phyloP scores from a whole-genome alignment of 352 stramenopile species.

The Phytophthora boehmeriae region DNA sequence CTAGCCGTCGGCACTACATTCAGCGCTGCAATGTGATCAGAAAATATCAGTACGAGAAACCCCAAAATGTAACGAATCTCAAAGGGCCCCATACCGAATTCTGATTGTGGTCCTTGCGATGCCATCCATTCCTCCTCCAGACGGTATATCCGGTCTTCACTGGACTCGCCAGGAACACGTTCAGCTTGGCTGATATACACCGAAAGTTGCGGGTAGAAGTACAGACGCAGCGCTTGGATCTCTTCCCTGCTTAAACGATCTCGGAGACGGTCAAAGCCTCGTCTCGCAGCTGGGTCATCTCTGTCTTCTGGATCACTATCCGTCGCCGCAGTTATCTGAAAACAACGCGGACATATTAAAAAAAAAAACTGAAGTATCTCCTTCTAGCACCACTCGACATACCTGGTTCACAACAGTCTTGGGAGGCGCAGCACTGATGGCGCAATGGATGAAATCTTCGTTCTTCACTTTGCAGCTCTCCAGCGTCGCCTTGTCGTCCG shows the following conservation, averaged over 20 bases:
- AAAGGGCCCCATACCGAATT: conserved; percentile 67
- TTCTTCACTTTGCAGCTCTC: conserved; percentile 78
- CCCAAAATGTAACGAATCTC: neutral
- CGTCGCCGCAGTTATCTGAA: conserved; percentile 23
- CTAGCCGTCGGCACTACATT: conserved; percentile 79
- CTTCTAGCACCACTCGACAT: conserved; percentile 4
- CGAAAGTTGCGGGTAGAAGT: conserved; percentile 89
- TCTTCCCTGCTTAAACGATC: conserved; percentile 86
- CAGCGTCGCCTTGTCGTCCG: conserved; percentile 78
- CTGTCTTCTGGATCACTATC: conserved; percentile 61
- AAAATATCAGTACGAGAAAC: neutral
- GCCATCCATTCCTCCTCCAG: conserved; percentile 91
- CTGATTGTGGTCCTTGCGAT: conserved; percentile 82
- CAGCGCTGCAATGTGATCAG: conserved; percentile 69
- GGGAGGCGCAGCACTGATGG: conserved; percentile 77
- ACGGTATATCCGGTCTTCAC: conserved; percentile 88
- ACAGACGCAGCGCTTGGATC: conserved; percentile 82
- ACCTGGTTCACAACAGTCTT: conserved; percentile 85
- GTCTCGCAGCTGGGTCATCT: conserved; percentile 60
- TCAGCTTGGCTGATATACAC: conserved; percentile 85
- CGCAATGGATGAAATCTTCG: conserved; percentile 88
- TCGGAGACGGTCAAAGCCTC: conserved; percentile 81
- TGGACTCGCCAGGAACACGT: conserved; percentile 73
- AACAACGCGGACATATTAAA: conserved; percentile 17
- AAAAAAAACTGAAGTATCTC: neutral